These are phyloP conservation scores for Entophlyctis luteolus DNA, from an alignment of 192 early-diverging fungal species.

Conservation along the genomic window DNA sequence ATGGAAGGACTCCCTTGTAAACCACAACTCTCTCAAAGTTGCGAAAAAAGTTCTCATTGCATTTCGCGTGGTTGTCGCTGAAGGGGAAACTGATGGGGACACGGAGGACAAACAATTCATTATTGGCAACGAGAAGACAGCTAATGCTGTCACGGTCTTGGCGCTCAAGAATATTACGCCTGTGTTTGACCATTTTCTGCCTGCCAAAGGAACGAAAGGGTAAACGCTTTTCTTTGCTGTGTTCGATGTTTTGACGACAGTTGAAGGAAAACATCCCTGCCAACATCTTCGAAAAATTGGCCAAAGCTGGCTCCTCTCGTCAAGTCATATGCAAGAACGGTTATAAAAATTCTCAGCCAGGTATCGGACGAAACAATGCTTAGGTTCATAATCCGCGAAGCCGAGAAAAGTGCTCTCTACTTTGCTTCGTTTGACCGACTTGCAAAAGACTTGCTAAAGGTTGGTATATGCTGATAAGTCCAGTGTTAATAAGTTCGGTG, in stretches of 20 bases:
- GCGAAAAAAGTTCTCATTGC: constrained; percentile 76
- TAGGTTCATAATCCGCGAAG: constrained; percentile 78
- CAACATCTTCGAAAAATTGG: constrained; percentile 59
- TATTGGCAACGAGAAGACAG: constrained; percentile 52
- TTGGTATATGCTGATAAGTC: constrained; percentile 13
- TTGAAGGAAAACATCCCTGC: constrained; percentile 37
- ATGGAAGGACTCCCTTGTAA: constrained; percentile 60
- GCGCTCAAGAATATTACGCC: constrained; percentile 65
- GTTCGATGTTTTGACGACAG: background rate
- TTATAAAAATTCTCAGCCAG: constrained; percentile 71
- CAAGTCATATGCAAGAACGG: constrained; percentile 76
- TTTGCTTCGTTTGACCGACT: constrained; percentile 78
- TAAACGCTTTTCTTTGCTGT: background rate
- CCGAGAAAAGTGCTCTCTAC: constrained; percentile 69
- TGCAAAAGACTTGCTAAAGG: constrained; percentile 80
- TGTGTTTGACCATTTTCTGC: constrained; percentile 69
- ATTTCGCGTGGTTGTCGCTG: constrained; percentile 53
- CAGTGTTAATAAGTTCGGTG: background rate
- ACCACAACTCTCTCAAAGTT: constrained; percentile 59
- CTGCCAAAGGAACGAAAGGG: constrained; percentile 26
- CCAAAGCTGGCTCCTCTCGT: constrained; percentile 66
- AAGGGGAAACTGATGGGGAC: constrained; percentile 23
- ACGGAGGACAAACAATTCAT: constrained; percentile 7
- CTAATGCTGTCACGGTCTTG: constrained; percentile 76
- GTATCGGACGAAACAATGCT: constrained; percentile 83